Percentiles rank a stretch among this genome's conserved stretches.
These are phyloP conservation scores for Cyberlindnera xylosilytica DNA, from an alignment of 805 yeast species.

Conservation along the genomic window DNA sequence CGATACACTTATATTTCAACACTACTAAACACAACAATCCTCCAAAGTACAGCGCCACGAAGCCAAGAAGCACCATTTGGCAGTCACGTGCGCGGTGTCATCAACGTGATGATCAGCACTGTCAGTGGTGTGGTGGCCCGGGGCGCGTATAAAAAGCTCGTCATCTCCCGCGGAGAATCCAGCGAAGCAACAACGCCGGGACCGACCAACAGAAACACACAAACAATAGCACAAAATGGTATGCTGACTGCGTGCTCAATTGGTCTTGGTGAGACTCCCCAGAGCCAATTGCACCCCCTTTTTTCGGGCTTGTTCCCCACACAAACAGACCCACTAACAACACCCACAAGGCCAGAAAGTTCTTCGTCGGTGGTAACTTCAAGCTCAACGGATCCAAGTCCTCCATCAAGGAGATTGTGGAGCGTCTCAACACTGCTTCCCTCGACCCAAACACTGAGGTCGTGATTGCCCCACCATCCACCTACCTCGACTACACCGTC, in stretches of 20 bases:
- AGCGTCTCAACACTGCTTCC: slow-evolving; percentile 72
- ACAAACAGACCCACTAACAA: too few relatives aligned
- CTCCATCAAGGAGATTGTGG: slow-evolving; percentile 80
- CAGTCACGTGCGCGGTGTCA: not conserved
- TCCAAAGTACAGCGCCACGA: not conserved
- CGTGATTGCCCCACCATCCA: slow-evolving; percentile 94
- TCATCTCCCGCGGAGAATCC: not conserved
- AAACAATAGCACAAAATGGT: not conserved
- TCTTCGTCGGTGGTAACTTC: slow-evolving; percentile 99
- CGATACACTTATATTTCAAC: not conserved
- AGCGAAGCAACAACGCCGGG: not conserved
- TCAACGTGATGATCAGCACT: not conserved
- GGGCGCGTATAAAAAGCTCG: not conserved
- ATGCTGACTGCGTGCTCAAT: not conserved
- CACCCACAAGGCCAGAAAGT: slow-evolving; percentile 64
- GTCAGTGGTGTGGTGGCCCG: not conserved
- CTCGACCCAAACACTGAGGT: slow-evolving; percentile 83
- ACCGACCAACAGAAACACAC: not conserved
- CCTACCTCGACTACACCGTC: slow-evolving; percentile 79
- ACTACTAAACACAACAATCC: too few relatives aligned
- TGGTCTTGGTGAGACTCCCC: too few relatives aligned
- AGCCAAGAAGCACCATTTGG: too few relatives aligned
- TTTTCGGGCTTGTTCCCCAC: too few relatives aligned
- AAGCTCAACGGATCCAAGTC: slow-evolving; percentile 95
- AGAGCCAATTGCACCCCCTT: too few relatives aligned